Base-by-base conservation (phyloP, 192 early-diverging fungal species). In the Coemansia sp. region DNA sequence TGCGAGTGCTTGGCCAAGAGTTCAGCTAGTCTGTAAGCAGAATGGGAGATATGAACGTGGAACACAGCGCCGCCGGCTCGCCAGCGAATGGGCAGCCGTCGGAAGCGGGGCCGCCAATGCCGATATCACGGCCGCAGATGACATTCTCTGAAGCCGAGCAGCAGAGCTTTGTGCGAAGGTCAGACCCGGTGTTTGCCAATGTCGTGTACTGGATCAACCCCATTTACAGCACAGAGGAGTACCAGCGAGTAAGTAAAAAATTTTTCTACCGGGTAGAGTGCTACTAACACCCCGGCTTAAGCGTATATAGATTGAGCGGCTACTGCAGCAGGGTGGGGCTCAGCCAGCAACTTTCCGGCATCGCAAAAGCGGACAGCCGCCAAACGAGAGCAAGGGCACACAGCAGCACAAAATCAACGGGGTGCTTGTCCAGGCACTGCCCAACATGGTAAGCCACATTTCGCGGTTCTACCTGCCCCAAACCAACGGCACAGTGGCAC, bases 121-220 rank as follows among this genome's bases (percentile, higher is more conserved):
- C 23, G 23, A 4, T 26, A 26, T 26, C 23, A 12, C 45, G 21
- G 28, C 7, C 15, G 23, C 37, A n/a, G 0, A 46, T 57, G 18
- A 12, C 28, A 32, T 57, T 67, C 11, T 56, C 51, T 17, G 71
- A 62, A 26, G 55, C 44, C 1, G 72, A 76, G 45, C 58, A 64
- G 34, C 39, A 69, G 14, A 40, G 23, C 58, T 76, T 76, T 65
- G 62, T 64, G 17, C 52, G 62, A 16, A 12, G 34, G 18, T 26
- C 62, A 3, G 56, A 69, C 40, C 66, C 66, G 3, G 41, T 69
- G 17, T 76, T 76, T 39, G 52, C 50, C 41, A 59, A 47, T 10
- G 62, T 76, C 1, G 73, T 76, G 30, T 76, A 56, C 48, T 76
- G 73, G 73, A 66, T 76, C 30, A 76, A 66, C 37, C 73, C 73